phyloP scores from a whole-genome alignment of 495 filamentous ascomycete genomes.

The Penicillium salamii region DNA sequence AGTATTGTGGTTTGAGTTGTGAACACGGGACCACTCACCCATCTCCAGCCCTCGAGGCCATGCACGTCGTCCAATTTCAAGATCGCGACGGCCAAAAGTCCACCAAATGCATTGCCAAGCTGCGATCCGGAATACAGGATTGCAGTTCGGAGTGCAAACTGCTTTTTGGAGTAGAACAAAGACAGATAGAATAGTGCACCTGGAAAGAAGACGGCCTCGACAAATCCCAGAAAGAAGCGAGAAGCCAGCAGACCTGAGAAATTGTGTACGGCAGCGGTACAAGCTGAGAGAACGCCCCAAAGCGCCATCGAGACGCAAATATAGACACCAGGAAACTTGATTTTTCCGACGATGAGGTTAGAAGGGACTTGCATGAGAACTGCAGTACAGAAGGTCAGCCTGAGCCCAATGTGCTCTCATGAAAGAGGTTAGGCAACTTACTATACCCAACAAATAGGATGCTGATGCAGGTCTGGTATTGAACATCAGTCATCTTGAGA shows the following conservation, averaged over 20 bases:
- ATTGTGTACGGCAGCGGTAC: constrained; percentile 20
- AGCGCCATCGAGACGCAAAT: constrained; percentile 36
- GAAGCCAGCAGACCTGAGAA: constrained; percentile 29
- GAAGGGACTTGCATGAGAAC: constrained; percentile 47
- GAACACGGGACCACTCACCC: constrained; percentile 40
- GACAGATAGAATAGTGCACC: constrained; percentile 37
- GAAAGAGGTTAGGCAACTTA: not conserved
- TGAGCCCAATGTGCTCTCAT: not conserved
- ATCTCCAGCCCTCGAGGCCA: constrained; percentile 72
- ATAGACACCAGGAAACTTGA: constrained; percentile 9
- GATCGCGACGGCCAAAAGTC: constrained; percentile 36
- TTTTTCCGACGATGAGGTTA: constrained; percentile 2
- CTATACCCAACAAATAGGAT: constrained; percentile 51
- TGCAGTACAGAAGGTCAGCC: not conserved
- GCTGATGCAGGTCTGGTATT: constrained; percentile 49
- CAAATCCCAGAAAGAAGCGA: constrained; percentile 47
- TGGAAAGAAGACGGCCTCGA: constrained; percentile 46
- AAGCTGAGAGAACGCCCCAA: constrained; percentile 24
- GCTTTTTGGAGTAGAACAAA: constrained; percentile 40
- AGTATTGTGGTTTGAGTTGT: not conserved
- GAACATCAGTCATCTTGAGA: constrained; percentile 30
- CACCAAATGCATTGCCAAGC: constrained; percentile 39
- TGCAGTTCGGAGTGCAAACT: constrained; percentile 36
- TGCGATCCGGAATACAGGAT: constrained; percentile 40
- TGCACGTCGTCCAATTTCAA: constrained; percentile 17